Base-by-base conservation (phyloP, 1,284 basidiomycete genomes). In the Melampsora larici-populina region DNA sequence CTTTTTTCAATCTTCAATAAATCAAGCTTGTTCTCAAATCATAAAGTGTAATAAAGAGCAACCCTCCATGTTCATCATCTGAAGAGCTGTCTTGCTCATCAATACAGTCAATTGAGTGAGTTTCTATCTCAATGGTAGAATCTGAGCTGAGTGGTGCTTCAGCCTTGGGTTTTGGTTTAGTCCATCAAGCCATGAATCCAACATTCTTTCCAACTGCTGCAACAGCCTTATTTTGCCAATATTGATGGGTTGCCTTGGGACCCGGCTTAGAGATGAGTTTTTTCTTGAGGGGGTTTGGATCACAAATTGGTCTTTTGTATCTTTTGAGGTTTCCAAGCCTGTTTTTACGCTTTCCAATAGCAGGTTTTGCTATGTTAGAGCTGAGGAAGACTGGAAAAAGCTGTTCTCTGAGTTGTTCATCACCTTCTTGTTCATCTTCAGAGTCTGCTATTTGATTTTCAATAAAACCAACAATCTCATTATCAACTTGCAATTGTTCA, bases 101-200 rank as follows among this genome's bases (percentile, higher is more conserved):
- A n/a, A n/a, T n/a, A n/a, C n/a, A n/a, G n/a, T n/a, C n/a, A n/a
- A n/a, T n/a, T n/a, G n/a, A n/a, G n/a, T n/a, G n/a, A n/a, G n/a
- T n/a, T n/a, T n/a, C n/a, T n/a, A n/a, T n/a, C n/a, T n/a, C n/a
- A n/a, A n/a, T n/a, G n/a, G n/a, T n/a, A n/a, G n/a, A n/a, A n/a
- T n/a, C n/a, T n/a, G n/a, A n/a, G n/a, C n/a, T n/a, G n/a, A n/a
- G n/a, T n/a, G n/a, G n/a, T n/a, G n/a, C n/a, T n/a, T n/a, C n/a
- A n/a, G n/a, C n/a, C n/a, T n/a, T n/a, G n/a, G n/a, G n/a, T n/a
- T n/a, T n/a, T n/a, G n/a, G n/a, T n/a, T n/a, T n/a, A n/a, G n/a
- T n/a, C n/a, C 49, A 73, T 4, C 64, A 49, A 31, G 43, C 13
- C 70, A 73, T 73, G 13, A 64, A 46, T 31, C 64, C 64, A 11